These are phyloP conservation scores for Neurospora sp. DNA, from an alignment of 495 filamentous ascomycete genomes.

Conservation along the genomic window DNA sequence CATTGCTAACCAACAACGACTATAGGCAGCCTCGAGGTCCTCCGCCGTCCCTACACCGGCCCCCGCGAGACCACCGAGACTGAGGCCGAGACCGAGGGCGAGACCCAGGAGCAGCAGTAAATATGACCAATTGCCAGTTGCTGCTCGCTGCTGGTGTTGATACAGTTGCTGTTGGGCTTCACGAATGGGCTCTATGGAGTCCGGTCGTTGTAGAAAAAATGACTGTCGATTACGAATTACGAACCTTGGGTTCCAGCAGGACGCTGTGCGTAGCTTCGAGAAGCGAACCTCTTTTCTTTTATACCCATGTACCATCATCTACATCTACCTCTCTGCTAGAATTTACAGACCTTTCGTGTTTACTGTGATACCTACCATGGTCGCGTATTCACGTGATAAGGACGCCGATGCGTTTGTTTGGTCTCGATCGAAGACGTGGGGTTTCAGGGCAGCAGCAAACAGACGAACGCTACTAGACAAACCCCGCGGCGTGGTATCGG, in stretches of 20 bases:
- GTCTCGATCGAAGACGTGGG: not conserved
- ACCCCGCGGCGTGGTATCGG: not conserved
- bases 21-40: constrained; percentile 51
- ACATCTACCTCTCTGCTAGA: not conserved
- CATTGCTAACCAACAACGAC: constrained; percentile 1
- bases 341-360: not conserved
- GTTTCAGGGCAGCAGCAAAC: not conserved
- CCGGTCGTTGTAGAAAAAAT: not conserved
- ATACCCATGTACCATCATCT: not conserved
- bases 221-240: not conserved
- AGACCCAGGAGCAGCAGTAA: not conserved
- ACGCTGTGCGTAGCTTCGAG: not conserved
- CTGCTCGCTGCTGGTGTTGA: not conserved
- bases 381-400: not conserved
- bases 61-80: not conserved
- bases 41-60: constrained; percentile 18
- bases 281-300: not conserved
- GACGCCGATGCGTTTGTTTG: not conserved
- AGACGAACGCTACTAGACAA: not conserved
- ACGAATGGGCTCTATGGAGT: not conserved
- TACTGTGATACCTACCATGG: not conserved
- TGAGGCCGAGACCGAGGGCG: not conserved
- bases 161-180: not conserved
- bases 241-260: not conserved
- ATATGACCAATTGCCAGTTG: not conserved